Evolutionary conservation across 2,329 filamentous ascomycete species (phyloP), one percentile per base, ranked within the genome.

Genomic region (Nemania bipapillata): DNA sequence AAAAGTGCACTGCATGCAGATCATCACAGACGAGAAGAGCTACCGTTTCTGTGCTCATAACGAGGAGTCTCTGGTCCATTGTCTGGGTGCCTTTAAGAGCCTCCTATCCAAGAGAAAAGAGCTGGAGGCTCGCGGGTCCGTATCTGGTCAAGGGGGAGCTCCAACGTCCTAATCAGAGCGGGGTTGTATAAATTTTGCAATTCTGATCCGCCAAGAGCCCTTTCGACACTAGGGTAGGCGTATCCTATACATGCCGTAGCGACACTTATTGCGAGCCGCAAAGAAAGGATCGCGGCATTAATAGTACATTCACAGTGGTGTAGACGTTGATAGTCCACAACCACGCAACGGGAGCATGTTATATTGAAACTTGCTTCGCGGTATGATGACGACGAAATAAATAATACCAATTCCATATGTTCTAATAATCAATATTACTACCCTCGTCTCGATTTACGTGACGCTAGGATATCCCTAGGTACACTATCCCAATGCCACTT

Each of bases 21-120:
- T 98, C 75, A 97, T 99, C 76, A 92, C 92, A 40, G 95, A 97
- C 75, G 95, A 98, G 77, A 96, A 93, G 81, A 92, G 87, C 63
- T 92, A 91, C 74, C 87, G 90, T 32, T 91, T 96, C 72, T 92
- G 91, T 77, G 89, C 94, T 0, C 84, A 88, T 22, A 90, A 93
- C 75, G 96, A 99, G 79, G 93, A 97, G 75, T 85, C 87, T 1
- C 83, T 98, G 65, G 90, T 94, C 45, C 91, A 91, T 72, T 97
- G 93, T 82, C 85, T 99, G 0, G 96, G 95, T 2, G 92, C 94
- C 0, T 90, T 97, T 82, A 98, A 98, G 83, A 97, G 94, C 78
- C 81, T 95, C 65, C 81, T 96, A 47, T 87, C 89, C 45, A 93
- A 90, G 82, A 84, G 91, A 63, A 88, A 87, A 72, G 90, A 91